A percentile compares a stretch with the other conserved stretches of the same genome.
Evolutionary conservation across 768 basidiomycete genomes (phyloP).

Genomic region (Agaricus bisporus): DNA sequence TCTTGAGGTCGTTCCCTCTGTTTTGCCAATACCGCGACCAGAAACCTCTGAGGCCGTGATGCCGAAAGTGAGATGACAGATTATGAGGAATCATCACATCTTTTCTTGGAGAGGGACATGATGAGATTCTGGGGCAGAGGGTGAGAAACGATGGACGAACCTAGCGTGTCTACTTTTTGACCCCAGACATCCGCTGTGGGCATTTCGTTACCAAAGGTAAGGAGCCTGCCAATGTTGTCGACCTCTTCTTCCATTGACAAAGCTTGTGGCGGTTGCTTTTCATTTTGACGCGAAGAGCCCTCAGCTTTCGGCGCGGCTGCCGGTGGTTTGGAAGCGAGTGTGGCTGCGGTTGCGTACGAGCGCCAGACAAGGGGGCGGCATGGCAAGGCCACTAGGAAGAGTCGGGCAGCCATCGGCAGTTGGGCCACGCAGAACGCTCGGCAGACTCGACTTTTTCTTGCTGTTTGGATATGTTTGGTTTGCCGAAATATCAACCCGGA

Average conservation of each 20-base stretch:
- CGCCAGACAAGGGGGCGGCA: neutral
- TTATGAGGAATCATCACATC: slow-evolving; percentile 35
- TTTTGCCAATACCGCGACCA: slow-evolving; percentile 25
- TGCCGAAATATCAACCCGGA: slow-evolving; percentile 16
- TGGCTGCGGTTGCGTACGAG: neutral
- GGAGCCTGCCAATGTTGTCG: slow-evolving; percentile 29
- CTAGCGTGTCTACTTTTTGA: slow-evolving; percentile 31
- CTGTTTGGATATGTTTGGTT: slow-evolving; percentile 17
- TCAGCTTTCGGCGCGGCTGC: neutral
- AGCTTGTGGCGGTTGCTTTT: neutral
- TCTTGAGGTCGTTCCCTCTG: slow-evolving; percentile 25
- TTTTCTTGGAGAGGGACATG: slow-evolving; percentile 23
- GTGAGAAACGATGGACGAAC: slow-evolving; percentile 18
- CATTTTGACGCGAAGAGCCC: too few species aligned
- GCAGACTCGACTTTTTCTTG: neutral
- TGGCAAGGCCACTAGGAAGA: neutral
- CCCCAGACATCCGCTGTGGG: slow-evolving; percentile 38
- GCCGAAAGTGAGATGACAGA: slow-evolving; percentile 7
- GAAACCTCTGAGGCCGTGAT: slow-evolving; percentile 15
- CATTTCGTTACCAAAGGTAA: slow-evolving; percentile 26
- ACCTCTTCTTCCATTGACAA: slow-evolving; percentile 26
- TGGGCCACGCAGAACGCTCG: neutral
- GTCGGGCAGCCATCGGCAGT: neutral
- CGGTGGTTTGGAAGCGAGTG: neutral
- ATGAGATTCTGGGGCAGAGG: slow-evolving; percentile 3